Evolutionary conservation across 202 grass and related monocot genomes (phyloP).

Genomic region (Schoenoplectus triqueter): DNA sequence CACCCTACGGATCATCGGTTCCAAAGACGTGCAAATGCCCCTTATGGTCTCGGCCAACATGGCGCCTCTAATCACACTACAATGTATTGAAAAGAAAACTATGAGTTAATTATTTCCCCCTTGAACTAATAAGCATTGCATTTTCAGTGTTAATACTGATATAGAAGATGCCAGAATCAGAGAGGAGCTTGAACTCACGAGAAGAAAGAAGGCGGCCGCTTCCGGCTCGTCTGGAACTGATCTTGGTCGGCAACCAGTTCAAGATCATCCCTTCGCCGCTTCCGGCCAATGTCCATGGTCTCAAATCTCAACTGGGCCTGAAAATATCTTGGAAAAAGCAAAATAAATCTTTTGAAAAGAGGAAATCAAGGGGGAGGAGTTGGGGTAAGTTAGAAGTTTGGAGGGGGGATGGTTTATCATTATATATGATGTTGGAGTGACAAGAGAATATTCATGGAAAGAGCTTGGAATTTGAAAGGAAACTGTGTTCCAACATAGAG

Average conservation of each 20-base stretch:
- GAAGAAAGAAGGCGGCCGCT: not conserved
- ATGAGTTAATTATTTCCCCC: not conserved
- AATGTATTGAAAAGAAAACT: not conserved
- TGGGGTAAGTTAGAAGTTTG: not conserved
- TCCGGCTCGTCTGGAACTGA: not conserved
- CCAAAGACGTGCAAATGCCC: conserved; percentile 68
- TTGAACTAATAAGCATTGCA: not conserved
- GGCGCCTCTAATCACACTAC: conserved; percentile 87
- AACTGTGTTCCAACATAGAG: not conserved
- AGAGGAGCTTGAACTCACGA: conserved; percentile 12
- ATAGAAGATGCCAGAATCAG: conserved; percentile 2
- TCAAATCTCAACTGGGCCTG: not conserved
- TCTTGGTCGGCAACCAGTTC: not conserved
- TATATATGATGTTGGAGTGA: not conserved
- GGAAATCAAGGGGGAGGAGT: not conserved
- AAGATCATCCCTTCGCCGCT: not conserved
- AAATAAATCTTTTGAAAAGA: not conserved
- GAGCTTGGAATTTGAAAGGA: conserved; percentile 24
- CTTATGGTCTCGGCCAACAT: conserved; percentile 74
- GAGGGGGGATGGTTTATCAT: not conserved
- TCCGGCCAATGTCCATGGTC: not conserved
- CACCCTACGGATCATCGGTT: conserved; percentile 84
- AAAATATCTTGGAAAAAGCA: not conserved
- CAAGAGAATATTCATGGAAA: conserved; percentile 14
- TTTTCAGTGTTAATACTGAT: not conserved